phyloP scores from a whole-genome alignment of 2,329 filamentous ascomycete genomes.

The Fusarium temperatum region DNA sequence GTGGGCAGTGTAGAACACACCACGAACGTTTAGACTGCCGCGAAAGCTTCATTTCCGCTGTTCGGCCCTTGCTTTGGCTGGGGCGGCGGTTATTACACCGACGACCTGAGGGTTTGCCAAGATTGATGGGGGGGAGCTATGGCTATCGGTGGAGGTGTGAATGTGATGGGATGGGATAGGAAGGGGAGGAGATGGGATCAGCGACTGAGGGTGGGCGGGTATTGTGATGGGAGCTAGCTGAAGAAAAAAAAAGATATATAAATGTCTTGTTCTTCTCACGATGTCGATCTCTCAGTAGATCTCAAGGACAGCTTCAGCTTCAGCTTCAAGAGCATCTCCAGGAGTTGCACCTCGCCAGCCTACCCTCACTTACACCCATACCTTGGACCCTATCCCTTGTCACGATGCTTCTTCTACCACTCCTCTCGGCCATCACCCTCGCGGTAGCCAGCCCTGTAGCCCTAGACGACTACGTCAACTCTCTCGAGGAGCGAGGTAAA shows the following conservation, averaged over 20 bases:
- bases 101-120: slow-evolving; percentile 3
- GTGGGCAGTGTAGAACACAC: slow-evolving; percentile 7
- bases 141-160: not conserved
- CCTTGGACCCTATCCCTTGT: not conserved
- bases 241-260: slow-evolving; percentile 11
- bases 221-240: slow-evolving; percentile 14
- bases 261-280: slow-evolving; percentile 8
- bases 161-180: not conserved
- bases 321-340: not conserved
- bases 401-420: slow-evolving; percentile 37
- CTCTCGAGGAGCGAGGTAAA: slow-evolving; percentile 49
- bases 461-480: slow-evolving; percentile 39
- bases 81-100: slow-evolving; percentile 22
- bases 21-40: not conserved
- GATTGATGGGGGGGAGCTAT: not conserved
- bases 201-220: slow-evolving; percentile 4
- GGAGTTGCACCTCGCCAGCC: slow-evolving; percentile 1
- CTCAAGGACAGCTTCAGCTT: slow-evolving; percentile 10
- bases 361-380: not conserved
- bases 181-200: not conserved
- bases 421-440: slow-evolving; percentile 42
- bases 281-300: slow-evolving; percentile 10
- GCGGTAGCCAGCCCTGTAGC: slow-evolving; percentile 40
- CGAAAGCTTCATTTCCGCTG: slow-evolving; percentile 9
- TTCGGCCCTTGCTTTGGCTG: not conserved